Conservation (phyloP, 2,329 filamentous ascomycete genomes). For the Pestalotiopsis sp. region DNA sequence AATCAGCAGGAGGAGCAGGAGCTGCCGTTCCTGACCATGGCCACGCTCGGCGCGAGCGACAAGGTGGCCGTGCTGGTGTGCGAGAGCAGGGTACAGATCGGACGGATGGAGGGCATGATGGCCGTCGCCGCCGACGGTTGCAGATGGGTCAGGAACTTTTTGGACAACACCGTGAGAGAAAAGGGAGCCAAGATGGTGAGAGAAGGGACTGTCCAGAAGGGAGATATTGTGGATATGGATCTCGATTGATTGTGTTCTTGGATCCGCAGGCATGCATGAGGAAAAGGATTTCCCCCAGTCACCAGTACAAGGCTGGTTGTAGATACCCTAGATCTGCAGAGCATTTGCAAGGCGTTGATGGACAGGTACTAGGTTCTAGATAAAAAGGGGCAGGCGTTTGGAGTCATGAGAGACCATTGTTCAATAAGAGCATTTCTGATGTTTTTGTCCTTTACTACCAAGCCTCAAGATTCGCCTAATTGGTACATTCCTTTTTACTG, state of each 20-base stretch:
- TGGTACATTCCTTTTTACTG: constrained; percentile 6
- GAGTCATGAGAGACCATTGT: background rate
- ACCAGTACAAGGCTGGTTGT: background rate
- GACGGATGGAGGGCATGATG: constrained; percentile 86
- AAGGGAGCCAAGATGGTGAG: constrained; percentile 68
- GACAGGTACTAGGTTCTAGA: background rate
- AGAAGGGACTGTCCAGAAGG: constrained; percentile 54
- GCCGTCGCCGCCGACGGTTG: constrained; percentile 92
- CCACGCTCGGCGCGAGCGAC: constrained; percentile 74
- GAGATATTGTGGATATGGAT: constrained; percentile 53
- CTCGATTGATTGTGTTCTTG: constrained; percentile 38
- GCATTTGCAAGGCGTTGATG: constrained; percentile 17
- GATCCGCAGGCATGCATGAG: background rate
- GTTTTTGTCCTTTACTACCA: constrained; percentile 17
- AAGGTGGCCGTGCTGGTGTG: constrained; percentile 80
- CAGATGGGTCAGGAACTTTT: constrained; percentile 77
- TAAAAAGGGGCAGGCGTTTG: constrained; percentile 6
- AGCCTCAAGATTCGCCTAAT: background rate
- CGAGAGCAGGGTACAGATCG: constrained; percentile 85
- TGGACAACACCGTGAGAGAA: constrained; percentile 79
- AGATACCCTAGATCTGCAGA: background rate
- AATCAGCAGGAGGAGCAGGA: constrained; percentile 84
- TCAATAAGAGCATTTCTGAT: constrained; percentile 3
- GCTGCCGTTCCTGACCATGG: constrained; percentile 85
- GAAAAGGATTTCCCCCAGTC: background rate